phyloP scores from a whole-genome alignment of 768 basidiomycete species.

The Daedaleopsis sinensis region DNA sequence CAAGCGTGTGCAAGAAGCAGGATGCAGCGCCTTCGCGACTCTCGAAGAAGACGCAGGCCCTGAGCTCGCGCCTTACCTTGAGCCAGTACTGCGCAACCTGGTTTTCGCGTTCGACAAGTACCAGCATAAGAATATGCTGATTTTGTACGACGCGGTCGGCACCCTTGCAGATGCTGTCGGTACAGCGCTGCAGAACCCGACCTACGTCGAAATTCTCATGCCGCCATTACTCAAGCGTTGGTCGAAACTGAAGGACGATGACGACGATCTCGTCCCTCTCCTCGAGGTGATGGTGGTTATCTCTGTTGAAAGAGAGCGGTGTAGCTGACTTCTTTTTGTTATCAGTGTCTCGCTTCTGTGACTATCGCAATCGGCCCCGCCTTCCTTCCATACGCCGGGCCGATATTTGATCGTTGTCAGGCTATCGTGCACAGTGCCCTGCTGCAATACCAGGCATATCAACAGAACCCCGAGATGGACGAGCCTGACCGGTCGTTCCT shows the following conservation, averaged over 20 bases:
- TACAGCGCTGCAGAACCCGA: conserved; percentile 78
- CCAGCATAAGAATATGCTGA: conserved; percentile 99
- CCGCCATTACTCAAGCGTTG: conserved; percentile 90
- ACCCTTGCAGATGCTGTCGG: conserved; percentile 98
- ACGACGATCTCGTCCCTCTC: conserved; percentile 91
- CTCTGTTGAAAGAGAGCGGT: not conserved
- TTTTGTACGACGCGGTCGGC: conserved; percentile 98
- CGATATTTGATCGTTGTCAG: conserved; percentile 91
- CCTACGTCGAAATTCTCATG: conserved; percentile 94
- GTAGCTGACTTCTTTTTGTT: not conserved
- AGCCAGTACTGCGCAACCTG: conserved; percentile 92
- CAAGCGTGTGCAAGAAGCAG: conserved; percentile 98
- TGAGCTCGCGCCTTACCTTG: conserved; percentile 90
- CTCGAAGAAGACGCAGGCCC: conserved; percentile 95
- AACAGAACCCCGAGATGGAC: conserved; percentile 87
- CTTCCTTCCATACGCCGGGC: conserved; percentile 86
- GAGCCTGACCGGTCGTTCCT: conserved; percentile 98
- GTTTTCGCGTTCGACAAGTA: conserved; percentile 98
- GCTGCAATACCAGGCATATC: conserved; percentile 83
- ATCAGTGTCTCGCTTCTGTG: conserved; percentile 93
- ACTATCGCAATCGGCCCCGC: conserved; percentile 93
- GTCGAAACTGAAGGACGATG: conserved; percentile 88
- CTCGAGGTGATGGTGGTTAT: conserved; percentile 70
- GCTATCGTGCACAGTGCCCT: conserved; percentile 83
- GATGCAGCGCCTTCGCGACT: conserved; percentile 98